These are phyloP conservation scores for Diaporthe batatas DNA, from an alignment of 2,329 filamentous ascomycete species.

Conservation along the genomic window DNA sequence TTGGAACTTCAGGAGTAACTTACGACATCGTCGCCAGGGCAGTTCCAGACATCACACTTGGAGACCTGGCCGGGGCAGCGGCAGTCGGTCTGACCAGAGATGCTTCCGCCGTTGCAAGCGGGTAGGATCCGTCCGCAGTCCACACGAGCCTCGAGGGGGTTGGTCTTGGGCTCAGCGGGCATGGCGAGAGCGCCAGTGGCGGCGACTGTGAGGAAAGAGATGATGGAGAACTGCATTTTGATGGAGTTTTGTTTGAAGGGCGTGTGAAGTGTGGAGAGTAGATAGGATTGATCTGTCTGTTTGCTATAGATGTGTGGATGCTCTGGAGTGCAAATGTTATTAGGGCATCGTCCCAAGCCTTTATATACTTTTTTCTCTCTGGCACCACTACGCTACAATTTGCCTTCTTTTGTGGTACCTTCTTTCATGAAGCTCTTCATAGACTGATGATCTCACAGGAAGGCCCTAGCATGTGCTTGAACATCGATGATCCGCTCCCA, in stretches of 20 bases:
- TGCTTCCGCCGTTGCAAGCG: constrained; percentile 44
- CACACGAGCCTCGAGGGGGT: constrained; percentile 10
- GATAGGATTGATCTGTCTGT: not conserved
- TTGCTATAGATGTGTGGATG: not conserved
- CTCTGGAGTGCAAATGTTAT: not conserved
- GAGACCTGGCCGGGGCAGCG: constrained; percentile 44
- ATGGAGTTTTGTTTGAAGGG: not conserved
- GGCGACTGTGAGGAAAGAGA: not conserved
- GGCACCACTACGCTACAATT: too few species aligned
- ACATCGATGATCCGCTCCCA: not conserved
- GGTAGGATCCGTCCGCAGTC: constrained; percentile 43
- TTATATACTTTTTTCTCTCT: constrained; percentile 5
- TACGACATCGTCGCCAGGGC: constrained; percentile 1
- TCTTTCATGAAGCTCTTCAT: not conserved
- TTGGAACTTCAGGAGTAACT: not conserved
- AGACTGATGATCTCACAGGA: not conserved
- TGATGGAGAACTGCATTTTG: constrained; percentile 29
- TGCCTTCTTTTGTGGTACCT: not conserved
- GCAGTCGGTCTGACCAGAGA: constrained; percentile 46
- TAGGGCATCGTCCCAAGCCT: not conserved
- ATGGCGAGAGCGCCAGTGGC: constrained; percentile 21
- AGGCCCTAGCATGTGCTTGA: not conserved
- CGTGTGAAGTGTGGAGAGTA: not conserved
- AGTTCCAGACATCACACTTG: constrained; percentile 11
- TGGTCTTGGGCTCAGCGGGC: not conserved